Percentiles rank a stretch among this genome's conserved stretches.
These are phyloP conservation scores for Talaromyces thailandensis DNA, from an alignment of 495 filamentous ascomycete genomes.

Conservation along the genomic window DNA sequence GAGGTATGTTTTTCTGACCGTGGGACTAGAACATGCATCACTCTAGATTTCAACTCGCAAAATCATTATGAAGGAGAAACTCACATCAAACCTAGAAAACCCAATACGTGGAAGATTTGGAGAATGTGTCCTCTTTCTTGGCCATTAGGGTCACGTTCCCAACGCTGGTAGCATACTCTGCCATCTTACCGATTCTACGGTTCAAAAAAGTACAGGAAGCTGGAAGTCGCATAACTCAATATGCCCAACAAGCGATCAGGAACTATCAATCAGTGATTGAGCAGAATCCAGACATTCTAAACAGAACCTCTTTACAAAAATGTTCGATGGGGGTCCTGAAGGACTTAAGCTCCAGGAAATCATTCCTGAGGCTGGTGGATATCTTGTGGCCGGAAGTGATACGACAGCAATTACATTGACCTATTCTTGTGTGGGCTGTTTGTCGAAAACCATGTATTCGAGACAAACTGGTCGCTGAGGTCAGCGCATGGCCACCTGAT, in stretches of 20 bases:
- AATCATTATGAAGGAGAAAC: not conserved
- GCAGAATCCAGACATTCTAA: conserved; percentile 25
- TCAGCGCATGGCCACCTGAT: not conserved
- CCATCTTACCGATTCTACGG: conserved; percentile 8
- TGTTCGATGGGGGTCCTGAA: conserved; percentile 28
- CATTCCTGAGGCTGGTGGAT: conserved; percentile 26
- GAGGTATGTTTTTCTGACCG: conserved; percentile 18
- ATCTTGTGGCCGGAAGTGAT: conserved; percentile 41
- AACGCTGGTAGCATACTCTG: conserved; percentile 7
- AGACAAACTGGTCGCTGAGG: conserved; percentile 10
- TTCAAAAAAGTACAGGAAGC: conserved; percentile 5
- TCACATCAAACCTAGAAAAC: conserved; percentile 19
- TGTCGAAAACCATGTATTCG: conserved; percentile 14
- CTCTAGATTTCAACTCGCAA: too few species aligned
- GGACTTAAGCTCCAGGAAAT: conserved; percentile 31
- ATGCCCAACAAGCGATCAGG: conserved; percentile 27
- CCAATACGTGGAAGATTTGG: conserved; percentile 31
- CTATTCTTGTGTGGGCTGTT: conserved; percentile 25
- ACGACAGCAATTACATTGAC: conserved; percentile 33
- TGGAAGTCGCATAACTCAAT: conserved; percentile 15
- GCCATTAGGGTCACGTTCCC: conserved; percentile 29
- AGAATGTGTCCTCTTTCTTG: conserved; percentile 16
- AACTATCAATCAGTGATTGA: conserved; percentile 32
- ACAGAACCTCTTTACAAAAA: conserved; percentile 38
- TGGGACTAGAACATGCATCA: not conserved